A percentile compares a stretch with the other conserved stretches of the same genome.
phyloP scores from a whole-genome alignment of 257 asterid genomes.

The Solanum paucissectum region DNA sequence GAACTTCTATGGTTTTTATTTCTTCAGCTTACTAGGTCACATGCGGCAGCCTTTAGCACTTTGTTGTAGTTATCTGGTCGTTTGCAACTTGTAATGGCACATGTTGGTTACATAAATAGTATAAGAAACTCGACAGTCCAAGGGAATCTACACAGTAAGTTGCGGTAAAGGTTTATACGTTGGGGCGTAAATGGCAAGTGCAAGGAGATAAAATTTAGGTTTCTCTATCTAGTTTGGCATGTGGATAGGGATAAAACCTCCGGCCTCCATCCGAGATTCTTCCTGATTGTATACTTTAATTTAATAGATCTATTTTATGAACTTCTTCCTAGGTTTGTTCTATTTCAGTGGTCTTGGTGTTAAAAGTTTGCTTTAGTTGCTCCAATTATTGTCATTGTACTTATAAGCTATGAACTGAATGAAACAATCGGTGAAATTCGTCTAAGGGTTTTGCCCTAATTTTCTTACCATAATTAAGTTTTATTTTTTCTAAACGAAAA shows the following conservation, averaged over 20 bases:
- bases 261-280: neutral
- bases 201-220: neutral
- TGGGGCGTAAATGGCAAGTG: neutral
- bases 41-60: slow-evolving; percentile 37
- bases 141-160: neutral
- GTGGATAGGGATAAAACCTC: neutral
- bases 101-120: slow-evolving; percentile 29
- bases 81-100: slow-evolving; percentile 69
- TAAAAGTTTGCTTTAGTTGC: neutral
- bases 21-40: slow-evolving; percentile 53
- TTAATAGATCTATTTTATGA: neutral
- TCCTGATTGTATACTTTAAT: neutral
- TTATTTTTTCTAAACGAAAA: too few relatives aligned
- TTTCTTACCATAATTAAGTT: too few relatives aligned
- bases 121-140: neutral
- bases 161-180: neutral
- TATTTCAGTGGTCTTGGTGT: neutral
- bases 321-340: neutral
- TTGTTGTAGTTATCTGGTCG: slow-evolving; percentile 76
- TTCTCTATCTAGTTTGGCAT: neutral
- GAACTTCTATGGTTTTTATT: neutral
- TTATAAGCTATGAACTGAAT: neutral
- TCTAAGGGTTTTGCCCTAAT: too few relatives aligned
- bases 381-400: neutral
- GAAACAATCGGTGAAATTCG: neutral